These are phyloP conservation scores for Lachnellula arida DNA, from an alignment of 2,329 filamentous ascomycete genomes.

Conservation along the genomic window DNA sequence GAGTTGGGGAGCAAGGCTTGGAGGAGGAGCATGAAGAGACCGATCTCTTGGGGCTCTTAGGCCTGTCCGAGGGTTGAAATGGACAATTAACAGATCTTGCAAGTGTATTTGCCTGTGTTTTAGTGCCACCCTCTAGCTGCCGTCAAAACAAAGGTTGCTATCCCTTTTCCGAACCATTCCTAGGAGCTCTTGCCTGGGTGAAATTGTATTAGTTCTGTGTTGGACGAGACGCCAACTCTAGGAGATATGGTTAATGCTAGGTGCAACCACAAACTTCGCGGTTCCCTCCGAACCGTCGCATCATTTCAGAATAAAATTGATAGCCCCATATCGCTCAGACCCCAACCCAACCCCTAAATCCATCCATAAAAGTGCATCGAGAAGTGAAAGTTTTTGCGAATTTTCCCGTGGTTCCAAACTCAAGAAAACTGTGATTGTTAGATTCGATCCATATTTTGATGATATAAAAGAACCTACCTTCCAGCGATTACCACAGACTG, in stretches of 20 bases:
- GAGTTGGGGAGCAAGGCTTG: constrained; percentile 62
- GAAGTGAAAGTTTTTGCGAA: constrained; percentile 18
- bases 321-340: constrained; percentile 5
- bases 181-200: background rate
- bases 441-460: background rate
- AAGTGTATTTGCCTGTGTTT: background rate
- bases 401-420: constrained; percentile 2
- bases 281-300: background rate
- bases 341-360: constrained; percentile 26
- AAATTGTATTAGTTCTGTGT: background rate
- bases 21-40: constrained; percentile 50
- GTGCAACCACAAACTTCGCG: background rate
- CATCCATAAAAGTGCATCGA: constrained; percentile 25
- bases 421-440: constrained; percentile 31
- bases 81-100: background rate
- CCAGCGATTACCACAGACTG: constrained; percentile 65
- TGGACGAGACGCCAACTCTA: background rate
- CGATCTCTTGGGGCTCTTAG: constrained; percentile 48
- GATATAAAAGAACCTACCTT: constrained; percentile 48
- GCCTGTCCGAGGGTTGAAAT: constrained; percentile 32
- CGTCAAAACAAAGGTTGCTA: background rate
- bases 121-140: constrained; percentile 2
- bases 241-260: background rate
- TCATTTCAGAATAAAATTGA: background rate
- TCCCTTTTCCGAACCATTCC: background rate